phyloP scores from a whole-genome alignment of 768 basidiomycete genomes.

The Leucocoprinus leucothites region DNA sequence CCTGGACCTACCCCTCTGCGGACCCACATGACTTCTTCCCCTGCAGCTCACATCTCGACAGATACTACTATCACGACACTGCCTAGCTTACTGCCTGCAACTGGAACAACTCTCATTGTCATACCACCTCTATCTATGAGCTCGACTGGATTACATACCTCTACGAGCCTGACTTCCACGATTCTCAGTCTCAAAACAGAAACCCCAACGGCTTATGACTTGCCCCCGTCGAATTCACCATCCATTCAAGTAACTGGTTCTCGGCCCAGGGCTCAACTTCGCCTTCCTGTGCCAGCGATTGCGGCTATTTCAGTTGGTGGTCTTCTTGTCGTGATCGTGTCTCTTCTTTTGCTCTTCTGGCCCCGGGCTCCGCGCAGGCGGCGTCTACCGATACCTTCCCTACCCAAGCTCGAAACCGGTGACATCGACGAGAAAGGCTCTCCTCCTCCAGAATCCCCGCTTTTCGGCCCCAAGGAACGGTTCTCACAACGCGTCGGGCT shows the following conservation, averaged over 20 bases:
- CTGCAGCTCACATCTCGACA: neutral
- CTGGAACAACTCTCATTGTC: slow-evolving; percentile 13
- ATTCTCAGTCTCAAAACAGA: neutral
- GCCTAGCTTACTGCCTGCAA: slow-evolving; percentile 10
- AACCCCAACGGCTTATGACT: neutral
- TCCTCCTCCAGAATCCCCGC: slow-evolving; percentile 54
- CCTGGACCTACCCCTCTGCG: slow-evolving; percentile 18
- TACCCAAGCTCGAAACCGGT: slow-evolving; percentile 66
- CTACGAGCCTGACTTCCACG: neutral
- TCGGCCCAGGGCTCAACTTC: neutral
- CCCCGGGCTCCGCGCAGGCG: slow-evolving; percentile 48
- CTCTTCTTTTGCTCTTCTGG: slow-evolving; percentile 45
- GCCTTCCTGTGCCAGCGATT: slow-evolving; percentile 21
- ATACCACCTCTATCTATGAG: slow-evolving; percentile 11
- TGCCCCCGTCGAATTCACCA: neutral
- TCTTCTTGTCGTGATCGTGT: slow-evolving; percentile 43
- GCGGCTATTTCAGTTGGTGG: slow-evolving; percentile 52
- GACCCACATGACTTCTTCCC: slow-evolving; percentile 14
- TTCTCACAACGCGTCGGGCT: slow-evolving; percentile 41
- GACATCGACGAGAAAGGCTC: slow-evolving; percentile 39
- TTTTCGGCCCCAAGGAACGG: slow-evolving; percentile 75
- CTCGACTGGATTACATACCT: neutral
- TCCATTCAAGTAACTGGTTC: neutral
- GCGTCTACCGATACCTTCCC: slow-evolving; percentile 64
- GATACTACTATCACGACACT: neutral